phyloP scores from a whole-genome alignment of 306 rosid genomes.

The Cicer pinnatifidum region DNA sequence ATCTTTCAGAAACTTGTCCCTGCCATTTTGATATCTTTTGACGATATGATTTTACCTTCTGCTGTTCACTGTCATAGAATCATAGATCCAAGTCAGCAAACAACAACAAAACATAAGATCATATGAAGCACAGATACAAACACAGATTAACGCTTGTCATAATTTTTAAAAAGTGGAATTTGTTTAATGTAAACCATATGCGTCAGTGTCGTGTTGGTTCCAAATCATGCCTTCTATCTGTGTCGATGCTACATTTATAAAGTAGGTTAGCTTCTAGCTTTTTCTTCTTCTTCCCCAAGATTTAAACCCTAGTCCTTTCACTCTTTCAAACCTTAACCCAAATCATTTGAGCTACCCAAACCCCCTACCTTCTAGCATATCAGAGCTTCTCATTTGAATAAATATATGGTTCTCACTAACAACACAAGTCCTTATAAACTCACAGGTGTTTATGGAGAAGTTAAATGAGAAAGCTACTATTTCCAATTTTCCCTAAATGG shows the following conservation, averaged over 20 bases:
- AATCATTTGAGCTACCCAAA: too few relatives aligned
- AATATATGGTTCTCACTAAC: not conserved
- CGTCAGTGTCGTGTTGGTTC: too few relatives aligned
- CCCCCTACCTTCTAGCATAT: not conserved
- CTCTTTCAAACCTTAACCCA: too few relatives aligned
- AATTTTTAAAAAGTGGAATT: too few relatives aligned
- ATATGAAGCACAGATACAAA: not conserved
- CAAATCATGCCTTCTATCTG: too few relatives aligned
- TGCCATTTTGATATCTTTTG: constrained; percentile 91
- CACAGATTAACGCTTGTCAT: too few relatives aligned
- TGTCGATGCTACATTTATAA: not conserved
- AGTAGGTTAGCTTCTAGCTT: not conserved
- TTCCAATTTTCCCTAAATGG: not conserved
- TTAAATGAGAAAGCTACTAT: not conserved
- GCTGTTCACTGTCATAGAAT: constrained; percentile 69
- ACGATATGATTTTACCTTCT: constrained; percentile 83
- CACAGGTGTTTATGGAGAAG: not conserved
- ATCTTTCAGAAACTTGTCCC: constrained; percentile 85
- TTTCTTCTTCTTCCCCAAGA: too few relatives aligned
- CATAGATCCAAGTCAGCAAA: constrained; percentile 37
- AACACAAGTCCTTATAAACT: not conserved
- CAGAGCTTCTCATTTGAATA: not conserved
- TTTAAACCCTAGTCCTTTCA: too few relatives aligned
- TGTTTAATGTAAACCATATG: too few relatives aligned
- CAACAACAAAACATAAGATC: constrained; percentile 10